Evolutionary conservation across 495 filamentous ascomycete genomes (phyloP).

Genomic region (Talaromyces ruber): DNA sequence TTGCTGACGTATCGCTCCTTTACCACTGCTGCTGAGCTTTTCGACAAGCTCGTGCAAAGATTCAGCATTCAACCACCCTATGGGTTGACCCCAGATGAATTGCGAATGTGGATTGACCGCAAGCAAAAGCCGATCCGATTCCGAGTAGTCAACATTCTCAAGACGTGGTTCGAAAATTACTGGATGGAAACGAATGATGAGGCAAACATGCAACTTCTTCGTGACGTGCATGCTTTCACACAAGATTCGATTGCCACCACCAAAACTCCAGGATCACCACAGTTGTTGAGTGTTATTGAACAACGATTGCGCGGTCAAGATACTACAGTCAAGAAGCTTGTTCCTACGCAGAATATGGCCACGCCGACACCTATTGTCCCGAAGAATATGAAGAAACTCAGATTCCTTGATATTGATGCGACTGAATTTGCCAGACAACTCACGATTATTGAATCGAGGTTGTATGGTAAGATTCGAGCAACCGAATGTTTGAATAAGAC

Average conservation of each 20-base stretch:
- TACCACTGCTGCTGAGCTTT: constrained; percentile 80
- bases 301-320: constrained; percentile 83
- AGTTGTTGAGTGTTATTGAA: constrained; percentile 76
- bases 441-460: constrained; percentile 90
- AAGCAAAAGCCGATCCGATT: constrained; percentile 96
- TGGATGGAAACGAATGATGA: constrained; percentile 96
- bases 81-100: constrained; percentile 64
- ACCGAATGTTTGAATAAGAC: constrained; percentile 97
- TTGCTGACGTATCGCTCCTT: constrained; percentile 95
- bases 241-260: constrained; percentile 87
- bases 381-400: constrained; percentile 99
- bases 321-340: constrained; percentile 72
- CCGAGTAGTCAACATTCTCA: constrained; percentile 92
- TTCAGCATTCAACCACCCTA: constrained; percentile 92
- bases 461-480: constrained; percentile 91
- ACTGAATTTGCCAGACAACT: constrained; percentile 93
- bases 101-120: constrained; percentile 79
- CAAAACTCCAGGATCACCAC: constrained; percentile 76
- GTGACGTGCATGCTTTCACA: constrained; percentile 82
- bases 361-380: constrained; percentile 85
- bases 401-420: constrained; percentile 94
- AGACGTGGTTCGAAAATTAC: constrained; percentile 95
- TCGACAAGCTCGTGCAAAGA: constrained; percentile 82
- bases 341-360: constrained; percentile 71
- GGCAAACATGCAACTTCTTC: constrained; percentile 72